Evolutionary conservation across 345 rosid species (phyloP).

Genomic region (Physaria fendleri): DNA sequence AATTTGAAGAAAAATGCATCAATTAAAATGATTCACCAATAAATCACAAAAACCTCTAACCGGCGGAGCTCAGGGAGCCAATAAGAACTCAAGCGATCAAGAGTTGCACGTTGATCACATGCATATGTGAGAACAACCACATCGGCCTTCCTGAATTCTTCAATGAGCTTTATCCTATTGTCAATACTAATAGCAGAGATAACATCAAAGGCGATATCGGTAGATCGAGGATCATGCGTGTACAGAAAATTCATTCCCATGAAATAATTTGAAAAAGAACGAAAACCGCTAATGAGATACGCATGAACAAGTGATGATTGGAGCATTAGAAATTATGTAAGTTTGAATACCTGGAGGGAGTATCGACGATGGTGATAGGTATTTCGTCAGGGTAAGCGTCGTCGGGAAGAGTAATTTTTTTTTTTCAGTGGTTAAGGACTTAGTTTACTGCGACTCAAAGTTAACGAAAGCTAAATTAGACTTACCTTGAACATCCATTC

Average conservation of each 20-base stretch:
- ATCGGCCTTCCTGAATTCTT: constrained; percentile 75
- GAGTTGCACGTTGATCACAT: constrained; percentile 62
- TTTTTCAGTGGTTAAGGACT: background rate
- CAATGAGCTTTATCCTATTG: constrained; percentile 61
- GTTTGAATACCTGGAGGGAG: constrained; percentile 47
- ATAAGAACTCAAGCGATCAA: constrained; percentile 51
- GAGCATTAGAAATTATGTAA: background rate
- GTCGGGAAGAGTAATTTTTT: constrained; percentile 50
- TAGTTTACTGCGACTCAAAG: background rate
- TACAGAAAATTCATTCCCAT: background rate
- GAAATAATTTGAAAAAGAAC: too few species aligned
- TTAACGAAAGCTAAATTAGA: background rate
- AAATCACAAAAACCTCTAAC: constrained; percentile 44
- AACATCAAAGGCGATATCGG: constrained; percentile 4
- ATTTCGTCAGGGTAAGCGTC: constrained; percentile 63
- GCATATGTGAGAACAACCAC: constrained; percentile 66
- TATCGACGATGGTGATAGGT: constrained; percentile 76
- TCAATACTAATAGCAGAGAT: constrained; percentile 43
- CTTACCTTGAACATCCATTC: constrained; percentile 99
- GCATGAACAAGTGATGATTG: background rate
- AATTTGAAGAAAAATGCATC: background rate
- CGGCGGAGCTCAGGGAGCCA: constrained; percentile 81
- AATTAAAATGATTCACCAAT: background rate
- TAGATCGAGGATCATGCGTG: background rate
- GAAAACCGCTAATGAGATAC: too few species aligned